phyloP scores from a whole-genome alignment of 2,329 filamentous ascomycete genomes.

The Nectriaceae sp. region DNA sequence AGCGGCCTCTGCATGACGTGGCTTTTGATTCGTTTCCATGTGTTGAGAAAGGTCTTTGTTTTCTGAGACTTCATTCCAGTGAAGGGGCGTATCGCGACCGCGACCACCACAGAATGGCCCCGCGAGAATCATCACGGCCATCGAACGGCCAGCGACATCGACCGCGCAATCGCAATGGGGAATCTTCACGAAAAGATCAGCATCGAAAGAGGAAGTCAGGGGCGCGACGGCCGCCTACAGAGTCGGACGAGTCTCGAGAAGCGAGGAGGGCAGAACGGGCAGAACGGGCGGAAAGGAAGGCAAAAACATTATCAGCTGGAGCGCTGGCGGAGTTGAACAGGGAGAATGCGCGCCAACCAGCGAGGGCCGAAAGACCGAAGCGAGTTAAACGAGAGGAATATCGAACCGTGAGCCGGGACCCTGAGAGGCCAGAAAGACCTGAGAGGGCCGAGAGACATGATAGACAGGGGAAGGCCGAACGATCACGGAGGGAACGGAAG shows the following conservation, averaged over 20 bases:
- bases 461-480: too few relatives aligned
- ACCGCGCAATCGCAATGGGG: conserved; percentile 28
- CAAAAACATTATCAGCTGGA: conserved; percentile 46
- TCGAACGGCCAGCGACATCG: conserved; percentile 27
- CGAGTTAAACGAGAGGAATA: conserved; percentile 23
- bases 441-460: conserved; percentile 3
- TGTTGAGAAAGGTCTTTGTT: conserved; percentile 7
- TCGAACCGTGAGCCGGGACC: conserved; percentile 22
- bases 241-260: conserved; percentile 35
- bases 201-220: conserved; percentile 39
- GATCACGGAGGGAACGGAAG: conserved; percentile 38
- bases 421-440: conserved; percentile 31
- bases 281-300: conserved; percentile 4
- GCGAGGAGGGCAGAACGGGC: conserved; percentile 15
- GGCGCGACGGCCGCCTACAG: conserved; percentile 33
- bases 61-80: conserved; percentile 27
- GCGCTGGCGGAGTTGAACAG: conserved; percentile 68
- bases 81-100: conserved; percentile 11
- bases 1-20: conserved; percentile 15
- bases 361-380: conserved; percentile 45
- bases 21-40: conserved; percentile 9
- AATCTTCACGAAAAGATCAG: conserved; percentile 35
- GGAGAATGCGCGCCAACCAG: conserved; percentile 55
- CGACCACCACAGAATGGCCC: conserved; percentile 34
- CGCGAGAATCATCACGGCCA: conserved; percentile 35